phyloP scores from a whole-genome alignment of 2,329 filamentous ascomycete genomes.

The Ascochyta pisi region DNA sequence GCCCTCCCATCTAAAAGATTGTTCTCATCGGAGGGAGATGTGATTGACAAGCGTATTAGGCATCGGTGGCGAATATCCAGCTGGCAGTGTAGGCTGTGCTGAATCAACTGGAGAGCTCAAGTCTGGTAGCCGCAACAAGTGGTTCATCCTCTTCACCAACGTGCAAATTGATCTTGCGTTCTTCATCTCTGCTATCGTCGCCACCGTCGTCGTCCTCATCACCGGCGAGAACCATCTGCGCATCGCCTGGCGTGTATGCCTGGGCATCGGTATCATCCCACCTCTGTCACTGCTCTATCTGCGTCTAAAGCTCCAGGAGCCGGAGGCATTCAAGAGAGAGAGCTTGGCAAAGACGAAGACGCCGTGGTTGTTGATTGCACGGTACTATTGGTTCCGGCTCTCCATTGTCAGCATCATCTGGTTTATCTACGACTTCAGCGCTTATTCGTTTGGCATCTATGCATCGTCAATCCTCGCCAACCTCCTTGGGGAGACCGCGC shows the following conservation, averaged over 20 bases:
- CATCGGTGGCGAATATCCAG: conserved; percentile 84
- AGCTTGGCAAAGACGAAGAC: conserved; percentile 56
- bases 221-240: conserved; percentile 67
- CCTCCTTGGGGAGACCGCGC: conserved; percentile 64
- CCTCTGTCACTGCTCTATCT: conserved; percentile 65
- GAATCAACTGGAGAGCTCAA: conserved; percentile 86
- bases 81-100: conserved; percentile 81
- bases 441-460: conserved; percentile 87
- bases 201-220: conserved; percentile 67
- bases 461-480: conserved; percentile 75
- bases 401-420: conserved; percentile 63
- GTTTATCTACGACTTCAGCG: conserved; percentile 72
- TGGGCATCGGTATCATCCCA: conserved; percentile 62
- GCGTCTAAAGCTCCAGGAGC: conserved; percentile 60
- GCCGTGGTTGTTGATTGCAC: conserved; percentile 53
- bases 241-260: conserved; percentile 80
- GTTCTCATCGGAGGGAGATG: not conserved
- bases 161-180: conserved; percentile 87
- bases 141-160: conserved; percentile 85
- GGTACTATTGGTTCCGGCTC: conserved; percentile 63
- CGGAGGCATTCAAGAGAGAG: conserved; percentile 60
- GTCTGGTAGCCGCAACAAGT: conserved; percentile 79
- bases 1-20: not conserved
- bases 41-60: conserved; percentile 43
- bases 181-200: conserved; percentile 79